A percentile compares a stretch with the other conserved stretches of the same genome.
Conservation (phyloP, 495 filamentous ascomycete genomes). For the Cairneyella variabilis region DNA sequence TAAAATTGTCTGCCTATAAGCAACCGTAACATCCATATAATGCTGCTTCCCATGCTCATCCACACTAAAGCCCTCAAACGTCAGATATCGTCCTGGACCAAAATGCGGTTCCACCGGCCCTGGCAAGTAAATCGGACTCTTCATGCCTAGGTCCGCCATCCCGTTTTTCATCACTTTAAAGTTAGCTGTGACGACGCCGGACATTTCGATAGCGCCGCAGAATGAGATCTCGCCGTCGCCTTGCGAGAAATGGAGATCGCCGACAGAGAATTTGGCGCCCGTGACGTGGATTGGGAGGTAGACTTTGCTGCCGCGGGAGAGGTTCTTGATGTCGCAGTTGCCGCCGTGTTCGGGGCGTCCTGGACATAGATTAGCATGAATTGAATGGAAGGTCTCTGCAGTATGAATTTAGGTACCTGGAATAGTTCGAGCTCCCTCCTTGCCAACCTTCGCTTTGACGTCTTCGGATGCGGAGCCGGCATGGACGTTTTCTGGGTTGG, state of each 20-base stretch:
- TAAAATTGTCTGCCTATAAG: constrained; percentile 82
- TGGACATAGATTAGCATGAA: constrained; percentile 1
- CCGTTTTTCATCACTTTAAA: constrained; percentile 86
- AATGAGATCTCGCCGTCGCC: constrained; percentile 81
- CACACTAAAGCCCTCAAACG: constrained; percentile 93
- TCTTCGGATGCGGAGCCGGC: constrained; percentile 60
- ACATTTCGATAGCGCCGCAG: constrained; percentile 97
- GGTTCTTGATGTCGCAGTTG: constrained; percentile 90
- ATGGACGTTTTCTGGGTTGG: constrained; percentile 65
- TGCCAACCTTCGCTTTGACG: constrained; percentile 68
- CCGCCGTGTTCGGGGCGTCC: constrained; percentile 40
- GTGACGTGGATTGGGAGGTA: constrained; percentile 81
- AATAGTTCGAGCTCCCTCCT: constrained; percentile 86
- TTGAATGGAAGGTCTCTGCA: constrained; percentile 25
- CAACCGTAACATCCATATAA: constrained; percentile 88
- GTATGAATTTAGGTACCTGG: constrained; percentile 48
- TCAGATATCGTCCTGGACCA: constrained; percentile 79
- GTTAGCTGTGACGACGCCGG: constrained; percentile 87
- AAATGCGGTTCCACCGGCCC: constrained; percentile 92
- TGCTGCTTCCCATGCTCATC: constrained; percentile 91
- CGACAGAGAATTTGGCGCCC: constrained; percentile 90
- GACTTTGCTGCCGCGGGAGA: constrained; percentile 79
- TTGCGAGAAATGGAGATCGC: constrained; percentile 48
- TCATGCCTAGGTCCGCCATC: constrained; percentile 71
- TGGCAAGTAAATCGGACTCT: constrained; percentile 83